These are phyloP conservation scores for Jacaranda mimosifolia DNA, from an alignment of 257 asterid species.

Conservation along the genomic window DNA sequence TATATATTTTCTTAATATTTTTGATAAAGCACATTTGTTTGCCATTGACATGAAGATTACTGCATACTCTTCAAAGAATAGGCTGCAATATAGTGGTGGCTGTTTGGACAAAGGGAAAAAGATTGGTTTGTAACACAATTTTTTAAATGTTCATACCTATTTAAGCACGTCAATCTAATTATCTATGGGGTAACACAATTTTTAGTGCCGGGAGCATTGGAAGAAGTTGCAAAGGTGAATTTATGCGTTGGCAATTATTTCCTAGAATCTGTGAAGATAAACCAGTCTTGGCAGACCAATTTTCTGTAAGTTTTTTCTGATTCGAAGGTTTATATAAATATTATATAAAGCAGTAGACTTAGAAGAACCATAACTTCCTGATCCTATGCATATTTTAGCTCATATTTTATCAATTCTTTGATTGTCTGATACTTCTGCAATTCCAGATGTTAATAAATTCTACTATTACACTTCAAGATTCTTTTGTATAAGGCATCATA, in stretches of 20 bases:
- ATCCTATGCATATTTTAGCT: conserved; percentile 17
- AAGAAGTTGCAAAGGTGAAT: conserved; percentile 93
- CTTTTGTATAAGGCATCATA: not conserved
- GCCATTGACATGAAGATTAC: conserved; percentile 11
- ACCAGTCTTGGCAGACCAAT: conserved; percentile 89
- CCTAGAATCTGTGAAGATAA: conserved; percentile 91
- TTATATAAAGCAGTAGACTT: conserved; percentile 7
- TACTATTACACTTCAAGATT: conserved; percentile 1
- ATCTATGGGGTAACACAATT: conserved; percentile 35
- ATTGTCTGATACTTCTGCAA: conserved; percentile 18
- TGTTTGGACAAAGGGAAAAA: conserved; percentile 1
- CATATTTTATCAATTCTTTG: not conserved
- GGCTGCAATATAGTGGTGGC: conserved; percentile 12
- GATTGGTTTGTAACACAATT: not conserved
- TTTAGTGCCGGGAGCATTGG: conserved; percentile 99
- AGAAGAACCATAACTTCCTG: conserved; percentile 13
- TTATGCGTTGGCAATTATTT: conserved; percentile 91
- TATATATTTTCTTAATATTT: not conserved
- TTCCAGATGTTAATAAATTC: not conserved
- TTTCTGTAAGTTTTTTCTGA: conserved; percentile 77
- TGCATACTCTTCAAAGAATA: not conserved
- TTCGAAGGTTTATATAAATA: conserved; percentile 22
- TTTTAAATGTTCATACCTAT: not conserved
- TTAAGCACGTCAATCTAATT: conserved; percentile 21
- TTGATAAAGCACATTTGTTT: conserved; percentile 9